phyloP scores from a whole-genome alignment of 805 yeast species.

The Monosporozyma unispora region DNA sequence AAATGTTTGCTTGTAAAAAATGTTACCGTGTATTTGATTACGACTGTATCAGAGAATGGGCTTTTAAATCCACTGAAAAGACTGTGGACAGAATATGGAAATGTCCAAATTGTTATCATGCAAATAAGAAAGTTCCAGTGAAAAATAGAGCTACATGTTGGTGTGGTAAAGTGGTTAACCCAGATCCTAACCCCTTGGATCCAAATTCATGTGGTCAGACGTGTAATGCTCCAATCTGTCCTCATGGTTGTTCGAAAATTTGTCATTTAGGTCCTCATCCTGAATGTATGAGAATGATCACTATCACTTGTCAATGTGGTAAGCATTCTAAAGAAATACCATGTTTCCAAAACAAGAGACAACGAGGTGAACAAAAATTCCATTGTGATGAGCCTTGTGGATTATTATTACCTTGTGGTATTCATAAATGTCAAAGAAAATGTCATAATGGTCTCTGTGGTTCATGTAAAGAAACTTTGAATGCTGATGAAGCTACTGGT shows the following conservation, averaged over 20 bases:
- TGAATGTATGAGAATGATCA: constrained; percentile 66
- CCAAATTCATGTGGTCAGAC: constrained; percentile 90
- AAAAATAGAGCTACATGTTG: constrained; percentile 51
- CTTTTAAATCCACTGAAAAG: constrained; percentile 61
- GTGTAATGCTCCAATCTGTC: constrained; percentile 55
- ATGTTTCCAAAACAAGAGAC: constrained; percentile 53
- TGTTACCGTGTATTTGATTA: constrained; percentile 83
- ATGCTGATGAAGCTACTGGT: constrained; percentile 2
- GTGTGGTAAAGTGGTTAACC: constrained; percentile 77
- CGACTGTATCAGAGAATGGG: constrained; percentile 83
- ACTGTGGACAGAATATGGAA: constrained; percentile 59
- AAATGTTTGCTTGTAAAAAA: constrained; percentile 67
- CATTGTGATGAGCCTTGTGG: constrained; percentile 53
- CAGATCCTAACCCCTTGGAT: constrained; percentile 43
- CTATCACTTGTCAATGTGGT: constrained; percentile 68
- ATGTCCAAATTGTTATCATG: constrained; percentile 62
- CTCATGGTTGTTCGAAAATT: constrained; percentile 62
- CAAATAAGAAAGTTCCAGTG: constrained; percentile 44
- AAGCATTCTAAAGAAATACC: constrained; percentile 56
- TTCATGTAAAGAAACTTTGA: constrained; percentile 44
- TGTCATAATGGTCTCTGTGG: constrained; percentile 89
- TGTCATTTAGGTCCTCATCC: constrained; percentile 93
- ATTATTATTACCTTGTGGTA: constrained; percentile 58
- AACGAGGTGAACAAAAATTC: constrained; percentile 38
- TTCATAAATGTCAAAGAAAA: constrained; percentile 49